Evolutionary conservation across 2,329 filamentous ascomycete species (phyloP).

Genomic region (Neonectria faginata): DNA sequence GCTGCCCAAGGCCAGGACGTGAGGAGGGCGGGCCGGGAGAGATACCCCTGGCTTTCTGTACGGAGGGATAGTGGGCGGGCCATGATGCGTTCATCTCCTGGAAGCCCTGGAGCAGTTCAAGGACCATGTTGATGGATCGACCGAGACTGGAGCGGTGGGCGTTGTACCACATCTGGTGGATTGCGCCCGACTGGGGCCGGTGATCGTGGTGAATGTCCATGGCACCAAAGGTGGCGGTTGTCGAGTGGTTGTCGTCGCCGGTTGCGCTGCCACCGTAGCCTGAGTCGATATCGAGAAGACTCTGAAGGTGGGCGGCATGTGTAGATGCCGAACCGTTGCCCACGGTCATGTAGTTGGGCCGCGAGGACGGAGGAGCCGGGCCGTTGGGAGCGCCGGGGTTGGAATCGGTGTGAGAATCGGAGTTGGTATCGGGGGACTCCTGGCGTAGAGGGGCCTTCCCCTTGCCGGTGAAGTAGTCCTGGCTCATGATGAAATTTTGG

Average conservation of each 20-base stretch:
- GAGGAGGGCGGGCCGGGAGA: slow-evolving; percentile 61
- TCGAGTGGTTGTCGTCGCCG: slow-evolving; percentile 67
- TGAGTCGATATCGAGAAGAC: slow-evolving; percentile 86
- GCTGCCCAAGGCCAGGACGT: slow-evolving; percentile 73
- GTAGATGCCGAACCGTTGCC: slow-evolving; percentile 84
- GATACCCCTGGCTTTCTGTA: slow-evolving; percentile 69
- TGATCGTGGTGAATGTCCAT: slow-evolving; percentile 57
- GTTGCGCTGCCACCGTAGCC: slow-evolving; percentile 88
- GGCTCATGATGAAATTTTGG: slow-evolving; percentile 64
- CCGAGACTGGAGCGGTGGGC: slow-evolving; percentile 89
- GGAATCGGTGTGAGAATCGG: slow-evolving; percentile 41
- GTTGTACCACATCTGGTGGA: slow-evolving; percentile 96
- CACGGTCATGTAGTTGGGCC: slow-evolving; percentile 86
- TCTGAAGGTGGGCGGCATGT: slow-evolving; percentile 83
- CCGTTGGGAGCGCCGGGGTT: slow-evolving; percentile 42
- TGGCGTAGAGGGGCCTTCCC: slow-evolving; percentile 59
- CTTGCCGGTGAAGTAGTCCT: slow-evolving; percentile 68
- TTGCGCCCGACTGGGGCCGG: slow-evolving; percentile 76
- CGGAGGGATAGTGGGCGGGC: slow-evolving; percentile 95
- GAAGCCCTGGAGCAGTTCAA: slow-evolving; percentile 84
- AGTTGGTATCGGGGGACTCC: slow-evolving; percentile 41
- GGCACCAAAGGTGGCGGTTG: slow-evolving; percentile 58
- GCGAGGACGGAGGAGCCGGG: slow-evolving; percentile 44
- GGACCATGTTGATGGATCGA: slow-evolving; percentile 85
- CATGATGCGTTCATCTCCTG: slow-evolving; percentile 91